Evolutionary conservation across 2,329 filamentous ascomycete species (phyloP).

Genomic region (Hypoxylon sp.): DNA sequence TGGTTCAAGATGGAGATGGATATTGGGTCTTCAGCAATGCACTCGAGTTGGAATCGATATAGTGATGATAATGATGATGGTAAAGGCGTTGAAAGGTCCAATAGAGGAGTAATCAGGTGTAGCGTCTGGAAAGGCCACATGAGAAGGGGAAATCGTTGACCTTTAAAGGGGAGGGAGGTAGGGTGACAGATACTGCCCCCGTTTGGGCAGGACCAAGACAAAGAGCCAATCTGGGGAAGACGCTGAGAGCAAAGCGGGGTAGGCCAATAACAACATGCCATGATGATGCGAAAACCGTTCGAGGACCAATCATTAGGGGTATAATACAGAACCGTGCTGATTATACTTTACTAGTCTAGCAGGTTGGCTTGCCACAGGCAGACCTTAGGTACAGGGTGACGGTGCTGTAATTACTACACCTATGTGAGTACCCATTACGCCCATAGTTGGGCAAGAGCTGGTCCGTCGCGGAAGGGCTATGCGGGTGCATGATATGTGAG

Average conservation of each 20-base stretch:
- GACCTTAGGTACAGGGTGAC: constrained; percentile 33
- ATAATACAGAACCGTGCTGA: constrained; percentile 40
- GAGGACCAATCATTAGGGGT: constrained; percentile 51
- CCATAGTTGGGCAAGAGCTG: constrained; percentile 23
- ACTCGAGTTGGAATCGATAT: constrained; percentile 8
- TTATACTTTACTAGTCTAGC: constrained; percentile 42
- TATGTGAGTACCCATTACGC: constrained; percentile 27
- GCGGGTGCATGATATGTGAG: constrained; percentile 31
- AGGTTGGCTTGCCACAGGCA: constrained; percentile 35
- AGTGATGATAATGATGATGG: constrained; percentile 18
- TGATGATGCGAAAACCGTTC: constrained; percentile 44
- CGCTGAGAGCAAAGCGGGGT: constrained; percentile 52
- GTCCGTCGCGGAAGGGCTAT: constrained; percentile 9
- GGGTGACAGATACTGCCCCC: constrained; percentile 16
- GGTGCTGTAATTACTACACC: constrained; percentile 19
- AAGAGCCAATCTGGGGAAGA: constrained; percentile 40
- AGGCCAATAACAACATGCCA: constrained; percentile 48
- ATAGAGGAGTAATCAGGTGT: constrained; percentile 18
- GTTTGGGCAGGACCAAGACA: constrained; percentile 16
- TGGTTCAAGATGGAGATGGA: background rate
- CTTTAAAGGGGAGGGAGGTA: constrained; percentile 41
- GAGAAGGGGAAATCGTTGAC: constrained; percentile 19
- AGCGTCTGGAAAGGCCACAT: constrained; percentile 5
- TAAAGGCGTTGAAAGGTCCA: constrained; percentile 20
- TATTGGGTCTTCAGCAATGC: constrained; percentile 9